Percentiles rank a stretch among this genome's conserved stretches.
Evolutionary conservation across 768 basidiomycete genomes (phyloP).

Genomic region (Multifurca ochricompacta): DNA sequence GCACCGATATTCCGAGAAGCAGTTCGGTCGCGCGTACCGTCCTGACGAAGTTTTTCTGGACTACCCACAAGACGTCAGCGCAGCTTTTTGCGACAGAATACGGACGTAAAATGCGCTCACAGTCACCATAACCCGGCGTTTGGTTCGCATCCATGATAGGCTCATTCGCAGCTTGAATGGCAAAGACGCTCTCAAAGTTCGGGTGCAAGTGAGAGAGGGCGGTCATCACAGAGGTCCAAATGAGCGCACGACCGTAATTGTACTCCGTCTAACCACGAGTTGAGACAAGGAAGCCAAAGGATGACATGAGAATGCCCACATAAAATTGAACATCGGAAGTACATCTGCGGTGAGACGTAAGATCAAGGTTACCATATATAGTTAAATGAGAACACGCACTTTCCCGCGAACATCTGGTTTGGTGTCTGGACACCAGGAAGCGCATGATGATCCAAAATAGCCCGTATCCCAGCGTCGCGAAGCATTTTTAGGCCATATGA

Average conservation of each 20-base stretch:
- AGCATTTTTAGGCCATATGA: conserved; percentile 56
- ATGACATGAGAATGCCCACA: conserved; percentile 31
- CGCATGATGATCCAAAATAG: conserved; percentile 64
- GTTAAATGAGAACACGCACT: conserved; percentile 31
- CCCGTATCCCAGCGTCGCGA: conserved; percentile 52
- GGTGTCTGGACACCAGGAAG: conserved; percentile 61
- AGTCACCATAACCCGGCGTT: conserved; percentile 65
- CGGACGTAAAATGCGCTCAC: conserved; percentile 33
- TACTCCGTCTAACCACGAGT: conserved; percentile 43
- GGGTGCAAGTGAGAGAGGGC: conserved; percentile 62
- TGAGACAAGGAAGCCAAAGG: background rate
- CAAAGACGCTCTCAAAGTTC: conserved; percentile 52
- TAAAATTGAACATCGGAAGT: conserved; percentile 67
- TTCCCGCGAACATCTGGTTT: conserved; percentile 60
- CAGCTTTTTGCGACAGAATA: background rate
- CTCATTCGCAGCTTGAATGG: conserved; percentile 74
- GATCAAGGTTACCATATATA: background rate
- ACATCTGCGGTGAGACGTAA: conserved; percentile 41
- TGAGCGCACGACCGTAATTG: conserved; percentile 70
- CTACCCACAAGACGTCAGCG: background rate
- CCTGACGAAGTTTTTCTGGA: background rate
- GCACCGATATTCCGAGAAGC: conserved; percentile 7
- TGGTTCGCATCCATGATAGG: conserved; percentile 61
- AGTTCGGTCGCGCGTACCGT: conserved; percentile 12
- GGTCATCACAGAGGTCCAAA: conserved; percentile 82